phyloP scores from a whole-genome alignment of 306 rosid genomes.

The Quercus berberidifolia region DNA sequence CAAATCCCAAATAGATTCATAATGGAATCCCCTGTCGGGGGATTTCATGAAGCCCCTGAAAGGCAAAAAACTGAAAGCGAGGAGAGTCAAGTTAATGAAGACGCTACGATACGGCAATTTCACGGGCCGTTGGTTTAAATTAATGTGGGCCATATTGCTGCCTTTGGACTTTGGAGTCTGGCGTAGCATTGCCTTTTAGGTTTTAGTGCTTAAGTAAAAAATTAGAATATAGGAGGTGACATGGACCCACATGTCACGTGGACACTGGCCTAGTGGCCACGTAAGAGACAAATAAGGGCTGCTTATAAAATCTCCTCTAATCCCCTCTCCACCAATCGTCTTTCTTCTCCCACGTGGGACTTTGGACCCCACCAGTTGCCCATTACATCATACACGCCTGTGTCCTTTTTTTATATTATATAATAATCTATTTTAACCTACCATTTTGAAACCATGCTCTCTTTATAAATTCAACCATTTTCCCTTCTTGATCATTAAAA shows the following conservation, averaged over 20 bases:
- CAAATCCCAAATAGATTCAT: too few relatives aligned
- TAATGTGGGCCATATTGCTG: not conserved
- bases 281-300: slow-evolving; percentile 30
- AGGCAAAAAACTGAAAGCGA: too few relatives aligned
- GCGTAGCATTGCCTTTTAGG: not conserved
- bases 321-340: slow-evolving; percentile 84
- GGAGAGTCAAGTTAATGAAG: not conserved
- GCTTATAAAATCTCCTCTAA: slow-evolving; percentile 58
- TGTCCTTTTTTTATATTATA: not conserved
- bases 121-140: not conserved
- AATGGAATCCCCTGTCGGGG: too few relatives aligned
- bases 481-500: not conserved
- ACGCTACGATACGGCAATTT: not conserved
- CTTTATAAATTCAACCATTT: slow-evolving; percentile 25
- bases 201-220: not conserved
- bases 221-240: not conserved
- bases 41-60: too few relatives aligned
- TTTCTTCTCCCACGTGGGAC: slow-evolving; percentile 75
- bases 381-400: slow-evolving; percentile 17
- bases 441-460: not conserved
- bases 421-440: not conserved
- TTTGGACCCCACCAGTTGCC: slow-evolving; percentile 30
- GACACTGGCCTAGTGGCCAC: slow-evolving; percentile 42
- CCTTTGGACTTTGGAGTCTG: not conserved
- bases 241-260: slow-evolving; percentile 62